phyloP scores from a whole-genome alignment of 164 flowering plant genomes.

The Sedum album region DNA sequence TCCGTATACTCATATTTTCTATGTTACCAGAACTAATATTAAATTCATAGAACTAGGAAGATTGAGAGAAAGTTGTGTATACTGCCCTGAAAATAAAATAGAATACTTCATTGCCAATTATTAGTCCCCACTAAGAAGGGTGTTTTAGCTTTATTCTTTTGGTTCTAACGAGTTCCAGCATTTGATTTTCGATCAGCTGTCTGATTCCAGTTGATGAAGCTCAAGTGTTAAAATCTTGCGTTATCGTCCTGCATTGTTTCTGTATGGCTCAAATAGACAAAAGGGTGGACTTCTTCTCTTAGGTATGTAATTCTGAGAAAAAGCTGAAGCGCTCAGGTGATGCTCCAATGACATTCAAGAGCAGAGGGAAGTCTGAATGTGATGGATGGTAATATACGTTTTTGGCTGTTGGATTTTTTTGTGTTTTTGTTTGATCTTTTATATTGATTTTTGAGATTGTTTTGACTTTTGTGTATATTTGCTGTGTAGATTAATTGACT shows the following conservation, averaged over 20 bases:
- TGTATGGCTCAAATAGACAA: not conserved
- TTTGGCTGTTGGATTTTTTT: not conserved
- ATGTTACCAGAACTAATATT: not conserved
- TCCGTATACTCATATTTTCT: not conserved
- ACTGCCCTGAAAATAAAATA: not conserved
- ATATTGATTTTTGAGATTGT: not conserved
- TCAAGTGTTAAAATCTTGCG: not conserved
- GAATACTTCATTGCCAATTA: not conserved
- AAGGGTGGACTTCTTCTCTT: no score
- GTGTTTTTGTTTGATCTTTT: not conserved
- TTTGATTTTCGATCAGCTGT: not conserved
- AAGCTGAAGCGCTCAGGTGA: no score
- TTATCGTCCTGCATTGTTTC: not conserved
- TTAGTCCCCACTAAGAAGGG: not conserved
- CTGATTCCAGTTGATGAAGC: no score
- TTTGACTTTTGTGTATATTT: not conserved
- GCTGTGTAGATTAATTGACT: not conserved
- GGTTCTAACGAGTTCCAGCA: not conserved
- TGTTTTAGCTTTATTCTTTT: not conserved
- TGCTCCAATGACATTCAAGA: no score
- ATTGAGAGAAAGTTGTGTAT: not conserved
- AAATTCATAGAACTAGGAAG: no score
- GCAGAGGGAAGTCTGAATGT: no score
- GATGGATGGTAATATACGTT: not conserved
- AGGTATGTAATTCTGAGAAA: no score